Evolutionary conservation across 2,329 filamentous ascomycete genomes (phyloP).

Genomic region (Xylariales sp.): DNA sequence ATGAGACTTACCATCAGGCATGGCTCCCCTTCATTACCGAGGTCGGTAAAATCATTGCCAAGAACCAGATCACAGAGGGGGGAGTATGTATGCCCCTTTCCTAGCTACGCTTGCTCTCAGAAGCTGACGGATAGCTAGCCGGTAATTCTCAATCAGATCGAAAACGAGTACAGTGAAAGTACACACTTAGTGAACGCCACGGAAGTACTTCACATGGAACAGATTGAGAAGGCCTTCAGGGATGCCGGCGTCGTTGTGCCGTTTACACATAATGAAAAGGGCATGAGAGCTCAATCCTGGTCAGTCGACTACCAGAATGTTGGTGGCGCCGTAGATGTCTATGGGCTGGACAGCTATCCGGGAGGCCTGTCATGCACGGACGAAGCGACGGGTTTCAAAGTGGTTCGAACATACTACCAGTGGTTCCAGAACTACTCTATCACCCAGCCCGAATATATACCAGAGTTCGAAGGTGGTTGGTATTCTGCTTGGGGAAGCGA

Average conservation of each 20-base stretch:
- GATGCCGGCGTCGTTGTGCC: conserved; percentile 45
- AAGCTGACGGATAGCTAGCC: too few relatives aligned
- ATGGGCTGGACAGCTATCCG: conserved; percentile 42
- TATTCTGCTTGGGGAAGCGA: conserved; percentile 48
- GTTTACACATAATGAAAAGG: conserved; percentile 46
- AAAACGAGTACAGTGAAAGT: conserved; percentile 48
- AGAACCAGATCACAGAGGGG: conserved; percentile 45
- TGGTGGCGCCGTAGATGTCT: conserved; percentile 48
- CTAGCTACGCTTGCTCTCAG: background rate
- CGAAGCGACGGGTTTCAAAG: conserved; percentile 40
- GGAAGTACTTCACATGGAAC: conserved; percentile 47
- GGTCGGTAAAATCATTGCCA: conserved; percentile 42
- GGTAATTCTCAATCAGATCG: conserved; percentile 47
- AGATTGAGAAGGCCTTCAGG: conserved; percentile 40
- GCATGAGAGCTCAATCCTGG: conserved; percentile 43
- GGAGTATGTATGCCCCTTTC: conserved; percentile 21
- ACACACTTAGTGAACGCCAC: conserved; percentile 37
- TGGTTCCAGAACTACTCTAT: conserved; percentile 53
- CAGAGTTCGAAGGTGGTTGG: conserved; percentile 50
- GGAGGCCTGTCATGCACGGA: conserved; percentile 46
- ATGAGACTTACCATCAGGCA: conserved; percentile 34
- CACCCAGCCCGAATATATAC: conserved; percentile 47
- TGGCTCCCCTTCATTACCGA: conserved; percentile 44
- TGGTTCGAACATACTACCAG: conserved; percentile 49
- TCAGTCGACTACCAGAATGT: conserved; percentile 51